A percentile compares a stretch with the other conserved stretches of the same genome.
Evolutionary conservation across 305 asterid species (phyloP).

Genomic region (Petunia hybrid): DNA sequence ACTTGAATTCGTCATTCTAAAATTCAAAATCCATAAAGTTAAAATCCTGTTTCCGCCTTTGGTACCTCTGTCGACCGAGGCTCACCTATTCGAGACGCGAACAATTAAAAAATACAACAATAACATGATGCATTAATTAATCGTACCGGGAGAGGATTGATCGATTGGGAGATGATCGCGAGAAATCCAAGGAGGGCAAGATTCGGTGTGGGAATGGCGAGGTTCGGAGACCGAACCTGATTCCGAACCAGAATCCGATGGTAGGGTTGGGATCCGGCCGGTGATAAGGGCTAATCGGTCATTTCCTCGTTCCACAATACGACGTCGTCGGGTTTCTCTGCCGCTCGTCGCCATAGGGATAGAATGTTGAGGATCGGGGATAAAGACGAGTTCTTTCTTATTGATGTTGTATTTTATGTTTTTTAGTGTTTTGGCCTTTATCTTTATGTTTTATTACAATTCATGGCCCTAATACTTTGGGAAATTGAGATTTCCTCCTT

Average conservation of each 20-base stretch:
- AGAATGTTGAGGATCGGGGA: neutral
- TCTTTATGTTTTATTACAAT: neutral
- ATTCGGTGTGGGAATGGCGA: slow-evolving; percentile 43
- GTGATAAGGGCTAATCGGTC: slow-evolving; percentile 87
- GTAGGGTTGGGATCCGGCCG: slow-evolving; percentile 68
- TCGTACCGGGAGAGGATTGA: slow-evolving; percentile 47
- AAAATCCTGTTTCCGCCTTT: no score
- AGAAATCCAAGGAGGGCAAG: slow-evolving; percentile 42
- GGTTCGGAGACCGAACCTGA: slow-evolving; percentile 33
- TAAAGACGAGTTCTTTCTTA: neutral
- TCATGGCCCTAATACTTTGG: no score
- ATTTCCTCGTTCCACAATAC: slow-evolving; percentile 72
- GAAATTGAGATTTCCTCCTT: no score
- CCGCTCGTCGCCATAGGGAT: slow-evolving; percentile 40
- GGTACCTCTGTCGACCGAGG: no score
- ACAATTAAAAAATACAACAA: neutral
- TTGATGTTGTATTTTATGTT: neutral
- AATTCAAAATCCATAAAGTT: no score
- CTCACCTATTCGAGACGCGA: no score
- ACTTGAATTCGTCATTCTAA: no score
- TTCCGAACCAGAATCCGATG: slow-evolving; percentile 41
- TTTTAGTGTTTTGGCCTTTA: neutral
- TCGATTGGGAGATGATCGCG: slow-evolving; percentile 32
- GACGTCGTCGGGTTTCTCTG: slow-evolving; percentile 82
- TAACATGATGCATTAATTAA: neutral